Conservation (phyloP, 2,329 filamentous ascomycete species). For the Aureobasidium sp. region DNA sequence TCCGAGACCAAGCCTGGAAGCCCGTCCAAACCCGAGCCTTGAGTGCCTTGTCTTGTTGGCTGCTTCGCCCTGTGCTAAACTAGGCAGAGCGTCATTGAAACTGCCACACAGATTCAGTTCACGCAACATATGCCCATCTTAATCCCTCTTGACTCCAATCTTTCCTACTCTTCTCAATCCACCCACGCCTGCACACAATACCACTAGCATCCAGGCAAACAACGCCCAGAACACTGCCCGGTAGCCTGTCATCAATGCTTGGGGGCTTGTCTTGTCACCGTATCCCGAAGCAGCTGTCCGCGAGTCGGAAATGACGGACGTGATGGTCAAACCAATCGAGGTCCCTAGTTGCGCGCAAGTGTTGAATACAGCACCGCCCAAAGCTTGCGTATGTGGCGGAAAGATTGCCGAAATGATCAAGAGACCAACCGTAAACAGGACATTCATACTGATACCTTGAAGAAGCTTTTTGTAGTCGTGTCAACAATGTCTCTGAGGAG, state of each 20-base stretch:
- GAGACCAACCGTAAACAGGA: conserved; percentile 35
- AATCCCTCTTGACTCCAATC: conserved; percentile 2
- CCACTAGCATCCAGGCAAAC: conserved; percentile 27
- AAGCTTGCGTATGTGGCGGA: conserved; percentile 31
- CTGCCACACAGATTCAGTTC: background rate
- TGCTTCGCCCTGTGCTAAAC: too few species aligned
- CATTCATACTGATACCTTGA: conserved; percentile 30
- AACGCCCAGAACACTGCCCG: conserved; percentile 34
- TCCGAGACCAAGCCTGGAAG: too few species aligned
- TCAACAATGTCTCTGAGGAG: conserved; percentile 16
- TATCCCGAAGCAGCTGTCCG: conserved; percentile 17
- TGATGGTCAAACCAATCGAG: conserved; percentile 30
- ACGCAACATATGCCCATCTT: background rate
- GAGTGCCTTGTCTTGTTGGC: too few species aligned
- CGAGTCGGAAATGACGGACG: conserved; percentile 29
- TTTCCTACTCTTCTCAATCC: conserved; percentile 1
- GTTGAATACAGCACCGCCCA: conserved; percentile 39
- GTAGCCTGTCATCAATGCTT: conserved; percentile 33
- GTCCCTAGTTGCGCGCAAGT: conserved; percentile 36
- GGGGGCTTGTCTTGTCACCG: conserved; percentile 24
- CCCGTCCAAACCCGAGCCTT: too few species aligned
- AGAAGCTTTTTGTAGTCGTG: background rate
- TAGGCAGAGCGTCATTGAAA: background rate
- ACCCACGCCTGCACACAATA: background rate
- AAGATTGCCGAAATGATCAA: conserved; percentile 36